Percentiles rank a stretch among this genome's conserved stretches.
Evolutionary conservation across 768 basidiomycete species (phyloP).

Genomic region (Podaxis rugospora): DNA sequence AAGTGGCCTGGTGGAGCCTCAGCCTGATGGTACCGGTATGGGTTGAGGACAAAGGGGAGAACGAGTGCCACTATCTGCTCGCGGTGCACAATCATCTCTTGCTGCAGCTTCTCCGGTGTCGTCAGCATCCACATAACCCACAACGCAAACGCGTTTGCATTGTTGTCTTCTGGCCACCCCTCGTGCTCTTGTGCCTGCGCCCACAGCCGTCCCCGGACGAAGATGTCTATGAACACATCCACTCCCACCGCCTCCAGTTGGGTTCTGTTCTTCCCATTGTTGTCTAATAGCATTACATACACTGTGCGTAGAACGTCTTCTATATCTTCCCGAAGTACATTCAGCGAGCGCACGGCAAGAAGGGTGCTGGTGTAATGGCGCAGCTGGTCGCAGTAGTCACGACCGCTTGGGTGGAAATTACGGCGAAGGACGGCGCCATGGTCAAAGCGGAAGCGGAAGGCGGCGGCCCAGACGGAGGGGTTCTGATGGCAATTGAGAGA

Average conservation of each 20-base stretch:
- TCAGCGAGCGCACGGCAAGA: constrained; percentile 28
- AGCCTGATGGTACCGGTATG: constrained; percentile 43
- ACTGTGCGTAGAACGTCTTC: constrained; percentile 19
- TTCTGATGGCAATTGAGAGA: constrained; percentile 26
- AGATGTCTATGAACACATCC: constrained; percentile 38
- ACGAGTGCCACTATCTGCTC: constrained; percentile 24
- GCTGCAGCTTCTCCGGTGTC: constrained; percentile 20
- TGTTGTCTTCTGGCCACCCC: constrained; percentile 57
- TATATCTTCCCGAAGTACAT: constrained; percentile 21
- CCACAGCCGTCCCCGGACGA: constrained; percentile 44
- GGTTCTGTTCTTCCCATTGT: constrained; percentile 59
- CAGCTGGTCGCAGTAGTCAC: constrained; percentile 32
- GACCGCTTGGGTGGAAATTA: constrained; percentile 30
- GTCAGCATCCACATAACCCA: constrained; percentile 65
- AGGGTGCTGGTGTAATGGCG: constrained; percentile 32
- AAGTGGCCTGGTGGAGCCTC: constrained; percentile 62
- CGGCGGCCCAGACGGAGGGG: constrained; percentile 42
- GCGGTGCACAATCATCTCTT: constrained; percentile 21
- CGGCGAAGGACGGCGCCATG: constrained; percentile 45
- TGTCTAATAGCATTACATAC: constrained; percentile 57
- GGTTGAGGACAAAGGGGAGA: constrained; percentile 35
- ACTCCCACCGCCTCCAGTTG: constrained; percentile 54
- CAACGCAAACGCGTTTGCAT: constrained; percentile 45
- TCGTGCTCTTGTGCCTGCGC: constrained; percentile 25
- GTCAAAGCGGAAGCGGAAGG: constrained; percentile 60